Base-by-base conservation (phyloP, 495 filamentous ascomycete genomes). In the Bacidia gigantensis region DNA sequence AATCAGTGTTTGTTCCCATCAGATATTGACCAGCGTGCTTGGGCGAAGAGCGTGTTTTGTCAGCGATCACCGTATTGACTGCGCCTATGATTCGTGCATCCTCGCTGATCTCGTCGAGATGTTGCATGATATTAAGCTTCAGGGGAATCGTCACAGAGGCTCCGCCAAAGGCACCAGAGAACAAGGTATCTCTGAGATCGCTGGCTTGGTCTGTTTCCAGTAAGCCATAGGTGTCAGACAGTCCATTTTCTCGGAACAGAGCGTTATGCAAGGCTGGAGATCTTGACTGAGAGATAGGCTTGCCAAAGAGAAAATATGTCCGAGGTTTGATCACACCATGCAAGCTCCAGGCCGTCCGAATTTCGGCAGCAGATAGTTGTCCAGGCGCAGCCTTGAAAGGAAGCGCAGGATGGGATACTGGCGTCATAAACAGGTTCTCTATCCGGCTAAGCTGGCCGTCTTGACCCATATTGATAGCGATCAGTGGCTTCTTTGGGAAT, bases 381-480 rank as follows among this genome's bases (percentile, higher is more conserved):
- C 93, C 92, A 3, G 93, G 92, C 0, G 92, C 93, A 10, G 92
- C 88, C 69, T 92, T 94, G 72, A 87, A 84, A 0, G 92, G 88
- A 2, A 96, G 74, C 14, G 75, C 76, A 3, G 89, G 86, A 64
- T 97, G 93, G 17, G 89, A 89, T 22, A 99, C 92, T 2, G 92
- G 92, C 1, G 93, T 97, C 75, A 99, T 77, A 74, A 97, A 97
- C 50, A 73, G 70, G 67, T 97, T 97, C 51, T 89, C 69, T 51
- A 99, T 82, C 26, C 92, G 78, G 62, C 87, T 93, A 14, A 96
- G 79, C 65, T 95, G 89, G 21, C 92, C 92, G 26, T 76, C 70
- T 18, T 79, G 72, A 32, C 93, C 90, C 89, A 97, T 97, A 68
- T 99, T 97, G 68, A 99, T 82, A 2, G 87, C 88, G 60, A 99